Percentiles rank a stretch among this genome's conserved stretches.
phyloP scores from a whole-genome alignment of 148 eudicot genomes.

The Fagopyrum homotropicum region DNA sequence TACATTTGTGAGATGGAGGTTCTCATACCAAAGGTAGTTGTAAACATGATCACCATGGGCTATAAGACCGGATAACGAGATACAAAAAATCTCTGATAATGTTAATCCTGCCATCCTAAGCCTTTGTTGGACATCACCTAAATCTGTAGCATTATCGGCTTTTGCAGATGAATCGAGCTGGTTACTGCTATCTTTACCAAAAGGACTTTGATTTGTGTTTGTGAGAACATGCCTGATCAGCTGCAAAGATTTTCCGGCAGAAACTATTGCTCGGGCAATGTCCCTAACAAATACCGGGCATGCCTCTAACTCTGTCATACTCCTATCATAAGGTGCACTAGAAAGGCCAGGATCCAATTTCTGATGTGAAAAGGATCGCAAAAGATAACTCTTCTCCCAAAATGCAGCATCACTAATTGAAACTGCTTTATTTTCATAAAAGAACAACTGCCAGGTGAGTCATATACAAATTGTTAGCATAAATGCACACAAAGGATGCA shows the following conservation, averaged over 20 bases:
- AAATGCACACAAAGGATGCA: background rate
- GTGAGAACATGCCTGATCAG: slow-evolving; percentile 65
- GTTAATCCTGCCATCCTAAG: slow-evolving; percentile 40
- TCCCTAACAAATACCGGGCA: slow-evolving; percentile 83
- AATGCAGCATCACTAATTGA: slow-evolving; percentile 77
- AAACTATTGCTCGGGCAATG: slow-evolving; percentile 62
- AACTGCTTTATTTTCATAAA: slow-evolving; percentile 68
- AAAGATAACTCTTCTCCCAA: slow-evolving; percentile 87
- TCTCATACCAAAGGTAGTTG: slow-evolving; percentile 44
- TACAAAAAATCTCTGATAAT: slow-evolving; percentile 74
- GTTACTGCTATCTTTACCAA: slow-evolving; percentile 22
- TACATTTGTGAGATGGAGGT: slow-evolving; percentile 27
- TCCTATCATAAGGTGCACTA: slow-evolving; percentile 26
- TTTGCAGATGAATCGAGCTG: slow-evolving; percentile 18
- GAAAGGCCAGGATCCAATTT: slow-evolving; percentile 30
- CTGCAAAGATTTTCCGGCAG: slow-evolving; percentile 96
- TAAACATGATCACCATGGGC: slow-evolving; percentile 85
- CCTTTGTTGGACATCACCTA: slow-evolving; percentile 20
- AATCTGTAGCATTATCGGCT: slow-evolving; percentile 14
- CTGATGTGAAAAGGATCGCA: slow-evolving; percentile 36
- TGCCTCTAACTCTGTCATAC: slow-evolving; percentile 31
- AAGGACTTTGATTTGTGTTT: slow-evolving; percentile 20
- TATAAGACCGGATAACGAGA: slow-evolving; percentile 72
- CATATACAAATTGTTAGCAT: background rate
- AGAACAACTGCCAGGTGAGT: slow-evolving; percentile 64